Evolutionary conservation across 176 grass and related monocot genomes (phyloP).

Genomic region (Eremochloa ophiuroides): DNA sequence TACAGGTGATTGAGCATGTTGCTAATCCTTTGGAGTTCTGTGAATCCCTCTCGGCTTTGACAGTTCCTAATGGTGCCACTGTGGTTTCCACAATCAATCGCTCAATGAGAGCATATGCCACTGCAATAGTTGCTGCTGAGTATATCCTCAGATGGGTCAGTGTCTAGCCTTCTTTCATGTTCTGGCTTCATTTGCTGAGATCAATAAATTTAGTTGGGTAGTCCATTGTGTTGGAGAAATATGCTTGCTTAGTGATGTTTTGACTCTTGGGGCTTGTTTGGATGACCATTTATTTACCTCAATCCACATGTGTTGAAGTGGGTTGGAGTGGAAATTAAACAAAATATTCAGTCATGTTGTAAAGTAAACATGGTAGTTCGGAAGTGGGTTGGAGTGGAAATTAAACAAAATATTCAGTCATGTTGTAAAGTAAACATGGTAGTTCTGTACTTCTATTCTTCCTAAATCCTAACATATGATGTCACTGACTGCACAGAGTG

Average conservation of each 20-base stretch:
- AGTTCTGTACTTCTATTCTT: neutral
- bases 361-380: no score
- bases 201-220: conserved; percentile 9
- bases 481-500: neutral
- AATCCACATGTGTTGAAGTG: no score
- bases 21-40: conserved; percentile 77
- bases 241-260: neutral
- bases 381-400: no score
- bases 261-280: no score
- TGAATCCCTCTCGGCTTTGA: conserved; percentile 66
- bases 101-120: conserved; percentile 86
- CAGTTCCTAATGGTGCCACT: conserved; percentile 61
- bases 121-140: conserved; percentile 82
- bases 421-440: neutral
- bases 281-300: no score
- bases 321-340: no score
- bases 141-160: conserved; percentile 94
- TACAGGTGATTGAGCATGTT: conserved; percentile 97
- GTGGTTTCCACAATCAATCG: conserved; percentile 94
- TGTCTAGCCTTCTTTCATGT: neutral
- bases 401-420: neutral
- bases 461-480: neutral
- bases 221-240: conserved; percentile 1
- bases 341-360: no score
- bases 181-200: neutral